A percentile compares a stretch with the other conserved stretches of the same genome.
Conservation (phyloP, 2,329 filamentous ascomycete genomes). For the Incumbomyces lentus region DNA sequence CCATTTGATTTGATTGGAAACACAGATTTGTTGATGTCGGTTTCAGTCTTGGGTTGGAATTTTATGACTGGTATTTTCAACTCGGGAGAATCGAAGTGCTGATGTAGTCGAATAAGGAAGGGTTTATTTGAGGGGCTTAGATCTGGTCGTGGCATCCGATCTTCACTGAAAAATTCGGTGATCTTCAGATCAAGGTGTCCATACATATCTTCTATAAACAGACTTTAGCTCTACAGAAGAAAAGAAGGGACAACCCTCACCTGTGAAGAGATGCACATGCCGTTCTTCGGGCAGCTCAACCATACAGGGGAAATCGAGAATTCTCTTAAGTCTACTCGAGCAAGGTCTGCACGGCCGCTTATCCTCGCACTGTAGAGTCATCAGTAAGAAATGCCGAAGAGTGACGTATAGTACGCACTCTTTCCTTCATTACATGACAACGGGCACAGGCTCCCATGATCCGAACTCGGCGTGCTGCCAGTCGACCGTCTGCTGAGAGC, state of each 20-base stretch:
- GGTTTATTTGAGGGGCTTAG: neutral
- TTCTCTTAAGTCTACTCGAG: neutral
- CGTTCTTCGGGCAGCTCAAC: neutral
- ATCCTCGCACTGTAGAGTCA: neutral
- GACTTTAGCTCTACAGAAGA: neutral
- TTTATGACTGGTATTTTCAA: constrained; percentile 2
- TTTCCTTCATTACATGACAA: constrained; percentile 1
- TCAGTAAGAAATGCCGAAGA: neutral
- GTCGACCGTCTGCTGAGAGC: neutral
- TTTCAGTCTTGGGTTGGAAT: neutral
- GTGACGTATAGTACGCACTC: neutral
- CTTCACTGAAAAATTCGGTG: neutral
- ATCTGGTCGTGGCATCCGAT: constrained; percentile 1
- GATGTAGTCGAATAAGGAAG: constrained; percentile 1
- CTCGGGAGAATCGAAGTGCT: constrained; percentile 4
- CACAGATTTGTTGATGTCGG: constrained; percentile 3
- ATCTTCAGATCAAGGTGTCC: constrained; percentile 2
- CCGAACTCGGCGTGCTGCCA: neutral
- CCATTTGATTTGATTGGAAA: constrained; percentile 2
- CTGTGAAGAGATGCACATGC: neutral
- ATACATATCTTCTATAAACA: constrained; percentile 1
- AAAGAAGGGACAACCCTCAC: neutral
- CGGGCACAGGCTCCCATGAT: constrained; percentile 2
- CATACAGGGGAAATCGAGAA: constrained; percentile 1
- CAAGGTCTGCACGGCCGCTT: neutral